Evolutionary conservation across 148 eudicot genomes (phyloP).

Genomic region (Simmondsia chinensis): DNA sequence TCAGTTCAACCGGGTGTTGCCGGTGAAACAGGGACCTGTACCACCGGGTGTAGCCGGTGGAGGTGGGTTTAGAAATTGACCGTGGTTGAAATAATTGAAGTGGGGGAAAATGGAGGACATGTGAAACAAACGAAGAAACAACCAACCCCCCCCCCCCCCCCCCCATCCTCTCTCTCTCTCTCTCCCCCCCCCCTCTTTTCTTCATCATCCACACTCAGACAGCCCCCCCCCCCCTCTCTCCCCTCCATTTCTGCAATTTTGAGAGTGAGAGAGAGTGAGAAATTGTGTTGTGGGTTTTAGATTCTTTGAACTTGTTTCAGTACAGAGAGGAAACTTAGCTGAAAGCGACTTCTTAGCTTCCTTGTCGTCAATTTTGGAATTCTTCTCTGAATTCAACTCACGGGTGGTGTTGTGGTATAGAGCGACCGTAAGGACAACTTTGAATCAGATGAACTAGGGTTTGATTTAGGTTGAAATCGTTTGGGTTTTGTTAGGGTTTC

Average conservation of each 20-base stretch:
- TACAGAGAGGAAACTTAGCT: too few relatives aligned
- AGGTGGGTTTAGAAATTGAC: constrained; percentile 19
- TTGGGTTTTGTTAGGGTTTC: constrained; percentile 2
- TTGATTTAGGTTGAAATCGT: not conserved
- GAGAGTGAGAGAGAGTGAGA: too few relatives aligned
- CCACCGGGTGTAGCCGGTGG: constrained; percentile 10
- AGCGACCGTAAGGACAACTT: not conserved
- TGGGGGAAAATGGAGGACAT: too few relatives aligned
- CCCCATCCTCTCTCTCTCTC: constrained; percentile 5
- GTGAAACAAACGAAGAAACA: too few relatives aligned
- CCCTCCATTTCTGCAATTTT: too few relatives aligned
- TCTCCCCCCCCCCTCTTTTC: constrained; percentile 4
- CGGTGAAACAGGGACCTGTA: constrained; percentile 5
- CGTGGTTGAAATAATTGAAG: constrained; percentile 19
- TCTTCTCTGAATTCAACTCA: not conserved
- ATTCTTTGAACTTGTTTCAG: too few relatives aligned
- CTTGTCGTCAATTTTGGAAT: not conserved
- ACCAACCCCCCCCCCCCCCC: too few relatives aligned
- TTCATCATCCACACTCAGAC: not conserved
- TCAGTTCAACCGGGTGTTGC: constrained; percentile 9
- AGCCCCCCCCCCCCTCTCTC: too few relatives aligned
- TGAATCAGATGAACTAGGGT: not conserved
- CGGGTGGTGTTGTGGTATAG: not conserved
- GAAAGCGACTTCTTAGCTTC: too few relatives aligned
- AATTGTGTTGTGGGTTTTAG: too few relatives aligned